Evolutionary conservation across 306 rosid genomes (phyloP).

Genomic region (Glycine tomentella): DNA sequence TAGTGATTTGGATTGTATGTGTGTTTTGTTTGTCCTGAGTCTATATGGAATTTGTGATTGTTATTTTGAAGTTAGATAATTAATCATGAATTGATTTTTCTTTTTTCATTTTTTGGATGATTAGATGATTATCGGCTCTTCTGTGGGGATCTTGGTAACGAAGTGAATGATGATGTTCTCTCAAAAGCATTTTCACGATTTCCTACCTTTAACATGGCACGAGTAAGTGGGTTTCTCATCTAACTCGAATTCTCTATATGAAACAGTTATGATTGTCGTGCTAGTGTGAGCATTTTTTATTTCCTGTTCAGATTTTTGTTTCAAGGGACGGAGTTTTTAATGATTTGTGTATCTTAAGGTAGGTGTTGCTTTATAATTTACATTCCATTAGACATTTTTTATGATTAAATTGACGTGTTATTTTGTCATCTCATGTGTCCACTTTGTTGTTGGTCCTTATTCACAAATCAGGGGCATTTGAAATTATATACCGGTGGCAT

Average conservation of each 20-base stretch:
- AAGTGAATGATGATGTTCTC: slow-evolving; percentile 97
- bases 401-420: slow-evolving; percentile 43
- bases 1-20: background rate
- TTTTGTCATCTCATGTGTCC: slow-evolving; percentile 38
- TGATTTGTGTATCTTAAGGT: slow-evolving; percentile 67
- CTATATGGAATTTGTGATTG: too few relatives aligned
- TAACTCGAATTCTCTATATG: slow-evolving; percentile 23
- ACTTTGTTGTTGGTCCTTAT: slow-evolving; percentile 31
- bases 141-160: slow-evolving; percentile 97
- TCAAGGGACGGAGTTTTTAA: slow-evolving; percentile 65
- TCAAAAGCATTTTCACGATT: slow-evolving; percentile 92
- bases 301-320: slow-evolving; percentile 69
- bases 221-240: slow-evolving; percentile 61
- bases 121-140: slow-evolving; percentile 92
- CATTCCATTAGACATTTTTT: slow-evolving; percentile 38
- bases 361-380: slow-evolving; percentile 57
- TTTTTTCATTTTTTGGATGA: slow-evolving; percentile 27
- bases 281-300: slow-evolving; percentile 62
- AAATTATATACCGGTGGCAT: slow-evolving; percentile 41
- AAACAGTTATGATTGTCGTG: slow-evolving; percentile 45
- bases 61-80: slow-evolving; percentile 9
- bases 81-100: slow-evolving; percentile 25
- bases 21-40: background rate
- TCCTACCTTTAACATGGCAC: slow-evolving; percentile 92
- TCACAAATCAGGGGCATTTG: slow-evolving; percentile 37